These are phyloP conservation scores for Grosmannia clavigera DNA, from an alignment of 2,329 filamentous ascomycete species.

Conservation along the genomic window DNA sequence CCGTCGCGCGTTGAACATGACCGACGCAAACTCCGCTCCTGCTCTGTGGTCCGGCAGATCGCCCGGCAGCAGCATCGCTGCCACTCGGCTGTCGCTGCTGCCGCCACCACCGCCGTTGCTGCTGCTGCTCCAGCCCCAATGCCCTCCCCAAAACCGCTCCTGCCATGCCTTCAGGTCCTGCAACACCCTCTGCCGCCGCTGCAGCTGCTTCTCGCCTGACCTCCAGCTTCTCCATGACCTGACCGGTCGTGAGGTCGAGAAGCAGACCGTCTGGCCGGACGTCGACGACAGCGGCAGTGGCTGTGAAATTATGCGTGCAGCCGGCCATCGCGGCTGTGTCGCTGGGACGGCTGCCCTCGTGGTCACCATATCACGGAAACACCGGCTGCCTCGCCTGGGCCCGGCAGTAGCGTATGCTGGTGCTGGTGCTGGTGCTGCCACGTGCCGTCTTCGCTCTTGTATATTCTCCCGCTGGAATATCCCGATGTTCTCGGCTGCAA, in stretches of 20 bases:
- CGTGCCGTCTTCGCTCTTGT: neutral
- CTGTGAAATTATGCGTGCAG: neutral
- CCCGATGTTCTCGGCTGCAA: slow-evolving; percentile 20
- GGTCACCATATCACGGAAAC: neutral
- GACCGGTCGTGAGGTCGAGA: slow-evolving; percentile 6
- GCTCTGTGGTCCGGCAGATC: slow-evolving; percentile 41
- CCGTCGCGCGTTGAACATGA: slow-evolving; percentile 39
- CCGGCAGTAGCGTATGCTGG: too few species aligned
- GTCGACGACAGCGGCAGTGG: neutral
- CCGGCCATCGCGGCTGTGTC: neutral
- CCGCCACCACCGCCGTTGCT: neutral
- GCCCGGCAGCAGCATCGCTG: slow-evolving; percentile 33
- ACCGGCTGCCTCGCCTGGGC: too few species aligned
- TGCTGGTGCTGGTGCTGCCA: neutral
- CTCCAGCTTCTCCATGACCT: neutral
- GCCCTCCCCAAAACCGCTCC: neutral
- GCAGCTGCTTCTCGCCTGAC: neutral
- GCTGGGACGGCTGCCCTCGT: neutral
- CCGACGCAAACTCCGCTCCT: slow-evolving; percentile 12
- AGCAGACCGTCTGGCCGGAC: neutral
- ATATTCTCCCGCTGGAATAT: neutral
- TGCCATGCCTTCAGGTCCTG: slow-evolving; percentile 1
- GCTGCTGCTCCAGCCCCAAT: neutral
- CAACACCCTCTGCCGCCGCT: neutral
- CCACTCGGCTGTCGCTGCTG: neutral